phyloP scores from a whole-genome alignment of 345 rosid species.

The Schrenkiella parvula region DNA sequence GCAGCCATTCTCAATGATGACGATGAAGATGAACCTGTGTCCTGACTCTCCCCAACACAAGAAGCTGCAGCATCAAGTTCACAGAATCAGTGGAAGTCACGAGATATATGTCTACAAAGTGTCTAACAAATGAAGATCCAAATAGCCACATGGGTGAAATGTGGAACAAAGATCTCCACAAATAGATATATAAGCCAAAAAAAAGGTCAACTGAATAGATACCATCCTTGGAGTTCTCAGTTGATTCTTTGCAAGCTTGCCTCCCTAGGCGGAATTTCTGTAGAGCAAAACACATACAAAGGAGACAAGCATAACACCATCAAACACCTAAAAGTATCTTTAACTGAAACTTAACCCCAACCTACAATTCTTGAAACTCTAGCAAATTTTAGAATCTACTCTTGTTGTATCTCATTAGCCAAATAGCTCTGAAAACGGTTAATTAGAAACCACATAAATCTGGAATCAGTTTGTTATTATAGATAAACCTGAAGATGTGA shows the following conservation, averaged over 20 bases:
- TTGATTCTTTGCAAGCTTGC: slow-evolving; percentile 83
- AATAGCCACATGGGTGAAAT: not conserved
- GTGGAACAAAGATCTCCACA: not conserved
- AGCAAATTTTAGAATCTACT: not conserved
- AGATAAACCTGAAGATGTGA: slow-evolving; percentile 83
- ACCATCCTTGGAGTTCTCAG: slow-evolving; percentile 92
- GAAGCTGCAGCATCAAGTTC: slow-evolving; percentile 46
- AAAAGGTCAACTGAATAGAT: slow-evolving; percentile 6
- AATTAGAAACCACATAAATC: not conserved
- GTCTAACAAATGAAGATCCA: not conserved
- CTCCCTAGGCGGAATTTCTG: slow-evolving; percentile 94
- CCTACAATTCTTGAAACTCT: not conserved
- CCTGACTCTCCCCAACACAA: slow-evolving; percentile 79
- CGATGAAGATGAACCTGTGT: slow-evolving; percentile 79
- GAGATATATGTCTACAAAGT: not conserved
- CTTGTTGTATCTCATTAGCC: not conserved
- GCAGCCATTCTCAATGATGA: slow-evolving; percentile 58
- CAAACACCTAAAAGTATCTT: not conserved
- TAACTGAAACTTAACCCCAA: not conserved
- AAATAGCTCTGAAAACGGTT: not conserved
- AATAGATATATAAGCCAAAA: not conserved
- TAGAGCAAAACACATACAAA: slow-evolving; percentile 4
- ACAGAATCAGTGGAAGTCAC: not conserved
- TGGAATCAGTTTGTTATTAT: not conserved
- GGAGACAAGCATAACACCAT: not conserved